phyloP scores from a whole-genome alignment of 345 rosid species.

The Reutealis trisperma region DNA sequence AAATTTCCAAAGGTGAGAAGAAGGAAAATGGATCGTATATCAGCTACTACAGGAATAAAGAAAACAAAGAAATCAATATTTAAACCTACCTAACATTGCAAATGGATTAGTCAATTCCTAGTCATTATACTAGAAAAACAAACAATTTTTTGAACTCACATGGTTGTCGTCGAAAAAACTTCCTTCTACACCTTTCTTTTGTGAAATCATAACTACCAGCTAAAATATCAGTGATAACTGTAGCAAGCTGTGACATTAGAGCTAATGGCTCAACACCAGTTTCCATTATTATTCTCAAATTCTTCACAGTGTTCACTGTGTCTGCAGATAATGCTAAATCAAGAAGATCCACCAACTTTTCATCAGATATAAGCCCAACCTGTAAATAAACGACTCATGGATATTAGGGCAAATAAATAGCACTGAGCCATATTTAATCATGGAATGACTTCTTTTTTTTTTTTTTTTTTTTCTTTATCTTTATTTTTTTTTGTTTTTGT shows the following conservation, averaged over 20 bases:
- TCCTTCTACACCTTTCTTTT: constrained; percentile 67
- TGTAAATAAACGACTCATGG: constrained; percentile 26
- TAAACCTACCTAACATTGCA: neutral
- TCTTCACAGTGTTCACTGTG: constrained; percentile 96
- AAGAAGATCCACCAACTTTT: constrained; percentile 95
- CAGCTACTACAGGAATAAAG: neutral
- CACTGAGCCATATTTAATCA: constrained; percentile 9
- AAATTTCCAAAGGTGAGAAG: neutral
- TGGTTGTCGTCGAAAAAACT: constrained; percentile 76
- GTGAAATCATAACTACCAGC: constrained; percentile 89
- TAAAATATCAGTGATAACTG: constrained; percentile 89
- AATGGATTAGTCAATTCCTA: constrained; percentile 5
- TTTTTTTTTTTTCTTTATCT: no score
- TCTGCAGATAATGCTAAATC: constrained; percentile 99
- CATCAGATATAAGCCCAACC: constrained; percentile 97
- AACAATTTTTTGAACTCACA: constrained; percentile 48
- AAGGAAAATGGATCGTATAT: neutral
- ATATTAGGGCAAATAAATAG: constrained; percentile 18
- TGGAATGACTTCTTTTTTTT: neutral
- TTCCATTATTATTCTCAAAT: constrained; percentile 86
- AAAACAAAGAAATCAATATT: neutral
- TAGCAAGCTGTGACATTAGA: constrained; percentile 98
- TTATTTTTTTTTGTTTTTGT: no score
- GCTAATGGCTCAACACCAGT: constrained; percentile 92
- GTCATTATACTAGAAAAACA: constrained; percentile 3